These are phyloP conservation scores for Aspergillus fructus DNA, from an alignment of 2,329 filamentous ascomycete species.

Conservation along the genomic window DNA sequence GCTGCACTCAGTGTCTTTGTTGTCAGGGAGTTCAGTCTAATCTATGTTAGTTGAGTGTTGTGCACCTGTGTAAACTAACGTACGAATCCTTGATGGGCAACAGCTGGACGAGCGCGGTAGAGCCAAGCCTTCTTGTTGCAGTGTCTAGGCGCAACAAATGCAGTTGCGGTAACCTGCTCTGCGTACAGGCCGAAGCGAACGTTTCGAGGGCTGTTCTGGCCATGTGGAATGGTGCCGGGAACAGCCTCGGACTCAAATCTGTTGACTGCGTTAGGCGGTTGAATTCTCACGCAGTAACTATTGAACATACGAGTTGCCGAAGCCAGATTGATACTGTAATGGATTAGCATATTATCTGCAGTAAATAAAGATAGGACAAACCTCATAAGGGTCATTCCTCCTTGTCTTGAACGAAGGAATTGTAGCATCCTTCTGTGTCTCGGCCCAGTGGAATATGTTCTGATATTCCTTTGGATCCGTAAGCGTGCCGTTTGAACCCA, in stretches of 20 bases:
- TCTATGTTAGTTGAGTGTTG: slow-evolving; percentile 2
- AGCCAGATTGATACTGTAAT: slow-evolving; percentile 55
- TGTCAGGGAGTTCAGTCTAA: slow-evolving; percentile 49
- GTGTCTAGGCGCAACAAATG: slow-evolving; percentile 58
- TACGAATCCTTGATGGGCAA: slow-evolving; percentile 55
- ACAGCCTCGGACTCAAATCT: slow-evolving; percentile 39
- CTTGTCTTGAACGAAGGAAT: slow-evolving; percentile 56
- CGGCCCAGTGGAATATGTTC: slow-evolving; percentile 58
- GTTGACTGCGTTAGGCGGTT: slow-evolving; percentile 28
- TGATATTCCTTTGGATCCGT: slow-evolving; percentile 45
- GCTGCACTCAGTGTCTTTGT: slow-evolving; percentile 33
- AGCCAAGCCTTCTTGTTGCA: slow-evolving; percentile 61
- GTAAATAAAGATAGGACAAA: slow-evolving; percentile 21
- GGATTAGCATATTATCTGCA: slow-evolving; percentile 13
- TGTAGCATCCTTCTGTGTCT: slow-evolving; percentile 58
- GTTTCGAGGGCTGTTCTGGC: slow-evolving; percentile 39
- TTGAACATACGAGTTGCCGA: slow-evolving; percentile 49
- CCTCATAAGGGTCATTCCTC: slow-evolving; percentile 56
- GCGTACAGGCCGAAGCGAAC: slow-evolving; percentile 38
- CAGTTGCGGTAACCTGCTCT: slow-evolving; percentile 56
- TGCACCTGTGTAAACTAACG: not conserved
- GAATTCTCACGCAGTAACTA: slow-evolving; percentile 17
- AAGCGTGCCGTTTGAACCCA: slow-evolving; percentile 26
- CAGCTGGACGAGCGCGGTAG: slow-evolving; percentile 57
- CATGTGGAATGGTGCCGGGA: slow-evolving; percentile 39